These are phyloP conservation scores for Amanita rimosa DNA, from an alignment of 768 basidiomycete genomes.

Conservation along the genomic window DNA sequence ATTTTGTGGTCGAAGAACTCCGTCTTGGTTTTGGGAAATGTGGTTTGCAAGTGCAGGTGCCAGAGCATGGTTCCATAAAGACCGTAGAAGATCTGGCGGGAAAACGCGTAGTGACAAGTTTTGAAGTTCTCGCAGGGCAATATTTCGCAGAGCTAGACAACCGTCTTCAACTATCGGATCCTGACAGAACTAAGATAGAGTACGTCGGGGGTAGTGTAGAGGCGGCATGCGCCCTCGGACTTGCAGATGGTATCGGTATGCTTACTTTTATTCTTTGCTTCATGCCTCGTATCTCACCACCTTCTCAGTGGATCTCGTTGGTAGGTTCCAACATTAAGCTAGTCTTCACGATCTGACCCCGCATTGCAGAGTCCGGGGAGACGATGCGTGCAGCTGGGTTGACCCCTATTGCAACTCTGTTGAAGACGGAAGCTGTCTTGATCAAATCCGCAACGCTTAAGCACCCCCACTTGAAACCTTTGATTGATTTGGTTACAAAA, in stretches of 20 bases:
- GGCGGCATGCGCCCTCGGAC: slow-evolving; percentile 90
- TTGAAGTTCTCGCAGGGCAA: slow-evolving; percentile 74
- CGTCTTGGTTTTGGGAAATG: slow-evolving; percentile 92
- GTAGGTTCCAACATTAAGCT: slow-evolving; percentile 29
- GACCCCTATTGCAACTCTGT: slow-evolving; percentile 83
- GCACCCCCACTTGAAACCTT: slow-evolving; percentile 45
- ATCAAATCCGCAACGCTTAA: slow-evolving; percentile 69
- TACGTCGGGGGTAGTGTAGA: slow-evolving; percentile 98
- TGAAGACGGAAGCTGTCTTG: slow-evolving; percentile 79
- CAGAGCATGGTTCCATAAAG: slow-evolving; percentile 60
- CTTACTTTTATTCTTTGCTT: not conserved
- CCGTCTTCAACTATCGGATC: slow-evolving; percentile 35
- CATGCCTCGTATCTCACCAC: not conserved
- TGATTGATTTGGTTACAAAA: slow-evolving; percentile 72
- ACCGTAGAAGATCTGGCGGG: slow-evolving; percentile 75
- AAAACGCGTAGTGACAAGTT: slow-evolving; percentile 90
- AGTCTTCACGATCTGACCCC: not conserved
- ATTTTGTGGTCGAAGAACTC: slow-evolving; percentile 66
- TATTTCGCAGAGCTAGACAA: slow-evolving; percentile 68
- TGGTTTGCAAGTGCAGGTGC: slow-evolving; percentile 81
- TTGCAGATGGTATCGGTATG: slow-evolving; percentile 92
- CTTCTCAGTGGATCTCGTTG: slow-evolving; percentile 80
- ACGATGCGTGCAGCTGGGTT: slow-evolving; percentile 98
- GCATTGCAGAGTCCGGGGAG: slow-evolving; percentile 79
- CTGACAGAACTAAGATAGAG: slow-evolving; percentile 69